Evolutionary conservation across 257 asterid species (phyloP), one percentile per base, ranked within the genome.

Genomic region (Datura wrightii): DNA sequence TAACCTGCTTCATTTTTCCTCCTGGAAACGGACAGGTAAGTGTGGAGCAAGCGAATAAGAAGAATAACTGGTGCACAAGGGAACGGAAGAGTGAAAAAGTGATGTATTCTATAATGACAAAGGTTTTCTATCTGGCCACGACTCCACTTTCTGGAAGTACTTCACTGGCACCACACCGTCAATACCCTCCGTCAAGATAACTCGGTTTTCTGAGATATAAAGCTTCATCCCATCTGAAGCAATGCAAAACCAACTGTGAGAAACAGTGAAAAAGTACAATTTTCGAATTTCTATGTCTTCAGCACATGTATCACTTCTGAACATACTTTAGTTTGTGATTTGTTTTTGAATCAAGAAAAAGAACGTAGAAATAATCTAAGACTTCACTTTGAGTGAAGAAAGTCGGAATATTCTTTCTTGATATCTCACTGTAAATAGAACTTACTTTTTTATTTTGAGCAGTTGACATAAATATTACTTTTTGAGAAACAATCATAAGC

Each of bases 171-270:
- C 97, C 8, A 88, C 91, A 13, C 98, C 98, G 44, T 94, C 93
- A 76, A 94, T 92, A 36, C 99, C 99, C 91, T 95, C 98, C 0
- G 99, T 95, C 87, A 97, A 89, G 84, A 95, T 92, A 91, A 97
- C 99, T 88, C 63, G 86, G 89, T 97, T 95, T 84, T 97, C 99
- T 31, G 98, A 95, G 84, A 94, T 74, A 82, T 95, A 95, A 34
- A 97, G 90, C 92, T 92, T 97, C 97, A 95, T 94, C 80, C 99
- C 98, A 58, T 93, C 97, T 95, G 94, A 80, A 85, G 54, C 62
- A 63, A 65, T 31, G 62, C 7, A 34, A 82, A 18, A 71, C 31
- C 48, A 52, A 52, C 63, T 11, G 48, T 78, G 24, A 78, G 82
- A 52, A 78, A 78, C 48, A 8, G 8, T 11, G 48, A 52, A 65